Evolutionary conservation across 164 flowering plant species (phyloP).

Genomic region (Liquidambar formosana): DNA sequence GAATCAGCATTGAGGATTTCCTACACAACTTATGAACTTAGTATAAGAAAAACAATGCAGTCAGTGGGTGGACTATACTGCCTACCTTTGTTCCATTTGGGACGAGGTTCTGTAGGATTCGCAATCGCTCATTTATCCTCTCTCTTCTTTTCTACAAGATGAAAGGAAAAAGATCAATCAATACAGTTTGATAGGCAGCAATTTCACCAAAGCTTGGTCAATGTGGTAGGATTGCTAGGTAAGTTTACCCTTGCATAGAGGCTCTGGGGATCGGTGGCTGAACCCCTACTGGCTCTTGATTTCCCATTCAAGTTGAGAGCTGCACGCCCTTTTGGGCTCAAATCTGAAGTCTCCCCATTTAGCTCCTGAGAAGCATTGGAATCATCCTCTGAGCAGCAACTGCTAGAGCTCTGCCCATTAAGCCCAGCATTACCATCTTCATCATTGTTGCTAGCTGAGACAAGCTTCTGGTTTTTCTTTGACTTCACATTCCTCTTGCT

Average conservation of each 20-base stretch:
- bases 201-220: background rate
- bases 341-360: slow-evolving; percentile 29
- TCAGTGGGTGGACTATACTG: background rate
- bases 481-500: slow-evolving; percentile 45
- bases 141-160: slow-evolving; percentile 69
- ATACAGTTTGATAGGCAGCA: background rate
- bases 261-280: slow-evolving; percentile 59
- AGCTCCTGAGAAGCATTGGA: slow-evolving; percentile 53
- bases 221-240: background rate
- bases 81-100: slow-evolving; percentile 81
- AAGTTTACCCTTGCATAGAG: slow-evolving; percentile 48
- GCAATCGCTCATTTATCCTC: slow-evolving; percentile 70
- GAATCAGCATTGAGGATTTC: background rate
- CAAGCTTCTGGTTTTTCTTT: slow-evolving; percentile 45
- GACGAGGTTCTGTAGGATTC: slow-evolving; percentile 64
- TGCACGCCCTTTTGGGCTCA: slow-evolving; percentile 14
- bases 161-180: background rate
- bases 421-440: slow-evolving; percentile 33
- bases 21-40: no score
- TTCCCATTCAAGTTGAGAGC: slow-evolving; percentile 34
- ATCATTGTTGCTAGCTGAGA: slow-evolving; percentile 21
- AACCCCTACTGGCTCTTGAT: slow-evolving; percentile 43
- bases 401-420: slow-evolving; percentile 42
- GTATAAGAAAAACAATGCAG: no score
- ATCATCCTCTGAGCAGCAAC: slow-evolving; percentile 67